Conservation (phyloP, 768 basidiomycete species). For the Vararia minispora region DNA sequence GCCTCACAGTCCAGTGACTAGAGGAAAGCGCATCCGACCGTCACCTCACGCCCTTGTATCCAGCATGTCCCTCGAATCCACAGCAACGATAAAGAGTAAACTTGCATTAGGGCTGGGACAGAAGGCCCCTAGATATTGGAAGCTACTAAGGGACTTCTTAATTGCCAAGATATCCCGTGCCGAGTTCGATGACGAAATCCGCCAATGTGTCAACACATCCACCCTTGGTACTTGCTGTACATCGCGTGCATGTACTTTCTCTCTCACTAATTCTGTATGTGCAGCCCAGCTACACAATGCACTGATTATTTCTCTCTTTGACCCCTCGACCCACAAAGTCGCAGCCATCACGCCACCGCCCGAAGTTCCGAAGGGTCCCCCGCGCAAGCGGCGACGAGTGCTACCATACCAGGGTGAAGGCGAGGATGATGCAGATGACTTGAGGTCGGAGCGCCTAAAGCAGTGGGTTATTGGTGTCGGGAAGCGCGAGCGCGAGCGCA, state of each 20-base stretch:
- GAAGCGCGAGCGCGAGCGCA: conserved; percentile 62
- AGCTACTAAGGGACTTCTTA: conserved; percentile 54
- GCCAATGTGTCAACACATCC: conserved; percentile 47
- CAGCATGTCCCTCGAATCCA: conserved; percentile 65
- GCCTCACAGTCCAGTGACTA: too few species aligned
- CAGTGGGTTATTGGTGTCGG: conserved; percentile 65
- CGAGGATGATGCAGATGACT: conserved; percentile 36
- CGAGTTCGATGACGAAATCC: conserved; percentile 68
- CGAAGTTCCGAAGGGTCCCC: conserved; percentile 47
- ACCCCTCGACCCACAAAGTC: conserved; percentile 64
- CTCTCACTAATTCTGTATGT: conserved; percentile 2
- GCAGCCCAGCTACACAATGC: conserved; percentile 72
- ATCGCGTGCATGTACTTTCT: neutral
- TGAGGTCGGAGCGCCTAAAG: conserved; percentile 58
- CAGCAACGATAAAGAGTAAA: conserved; percentile 60
- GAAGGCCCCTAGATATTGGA: conserved; percentile 52
- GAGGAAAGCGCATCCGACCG: conserved; percentile 1
- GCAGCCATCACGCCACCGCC: conserved; percentile 56
- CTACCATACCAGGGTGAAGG: conserved; percentile 65
- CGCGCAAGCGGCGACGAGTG: conserved; percentile 57
- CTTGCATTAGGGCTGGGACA: conserved; percentile 49
- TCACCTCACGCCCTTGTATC: neutral
- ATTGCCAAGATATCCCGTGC: conserved; percentile 55
- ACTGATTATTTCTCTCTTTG: conserved; percentile 73
- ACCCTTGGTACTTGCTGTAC: conserved; percentile 30